Base-by-base conservation (phyloP, 73 alveolate species). In the Paramecium caudatum region DNA sequence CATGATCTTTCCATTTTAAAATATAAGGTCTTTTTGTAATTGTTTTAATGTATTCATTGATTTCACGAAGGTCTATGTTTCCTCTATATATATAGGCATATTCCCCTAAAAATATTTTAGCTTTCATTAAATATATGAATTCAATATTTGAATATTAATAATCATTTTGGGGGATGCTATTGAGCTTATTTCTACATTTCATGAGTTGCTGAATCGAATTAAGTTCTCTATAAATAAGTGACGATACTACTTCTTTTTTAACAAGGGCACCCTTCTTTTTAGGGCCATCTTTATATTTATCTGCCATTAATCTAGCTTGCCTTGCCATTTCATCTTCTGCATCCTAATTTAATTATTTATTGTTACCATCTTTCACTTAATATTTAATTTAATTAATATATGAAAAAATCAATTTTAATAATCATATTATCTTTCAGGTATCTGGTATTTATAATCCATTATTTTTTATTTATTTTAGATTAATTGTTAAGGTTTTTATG, bases 281-380 rank as follows among this genome's bases (percentile, higher is more conserved):
- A 41, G 88, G 88, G 16, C 88, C 88, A 41, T 74, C 68, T 23
- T 74, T 74, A 37, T 41, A 41, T 74, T 45, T 74, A 16, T 74
- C 88, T 3, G 62, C 69, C 88, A 74, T 74, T 74, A 74, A 74
- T 74, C 88, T 74, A 10, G 88, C 88, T 74, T 74, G 43, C 32
- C 55, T 74, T 23, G 36, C 8, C 88, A 74, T 74, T 43, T 74
- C 88, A 74, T 74, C 88, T 74, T 74, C 88, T 0, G 69, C 88
- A 37, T 74, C 88, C 88, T 74, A 74, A 12, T n/a, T 41, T 9
- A 21, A 36, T 16, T 41, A 21, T 10, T 21, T 45, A 19, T 15
- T 4, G 21, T 4, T 74, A 74, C 88, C 88, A 74, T 74, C 7
- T 21, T 63, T 65, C 7, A 10, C 8, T 10, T 12, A 21, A 55